phyloP scores from a whole-genome alignment of 2,329 filamentous ascomycete species.

The Venturia oleaginea region DNA sequence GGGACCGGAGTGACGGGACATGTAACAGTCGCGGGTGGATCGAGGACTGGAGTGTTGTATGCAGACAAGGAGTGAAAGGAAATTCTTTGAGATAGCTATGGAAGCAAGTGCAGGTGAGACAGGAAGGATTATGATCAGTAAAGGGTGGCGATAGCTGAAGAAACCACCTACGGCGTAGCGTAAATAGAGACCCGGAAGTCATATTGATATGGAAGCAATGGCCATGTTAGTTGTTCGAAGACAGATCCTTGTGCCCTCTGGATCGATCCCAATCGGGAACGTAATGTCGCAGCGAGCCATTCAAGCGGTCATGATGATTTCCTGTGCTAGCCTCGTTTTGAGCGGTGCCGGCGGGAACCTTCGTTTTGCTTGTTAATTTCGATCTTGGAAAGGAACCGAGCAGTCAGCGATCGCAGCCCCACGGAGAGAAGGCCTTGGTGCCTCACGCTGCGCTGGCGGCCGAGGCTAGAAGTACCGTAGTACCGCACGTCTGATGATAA shows the following conservation, averaged over 20 bases:
- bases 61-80: neutral
- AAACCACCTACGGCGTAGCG: neutral
- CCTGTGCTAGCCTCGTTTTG: neutral
- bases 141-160: neutral
- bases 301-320: neutral
- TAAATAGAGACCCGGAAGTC: neutral
- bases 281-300: neutral
- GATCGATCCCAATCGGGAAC: neutral
- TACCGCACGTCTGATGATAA: no score
- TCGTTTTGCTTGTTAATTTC: slow-evolving; percentile 2
- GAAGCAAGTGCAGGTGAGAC: neutral
- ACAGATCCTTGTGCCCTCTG: neutral
- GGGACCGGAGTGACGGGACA: neutral
- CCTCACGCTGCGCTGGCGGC: no score
- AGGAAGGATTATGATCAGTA: neutral
- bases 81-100: neutral
- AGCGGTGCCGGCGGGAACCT: neutral
- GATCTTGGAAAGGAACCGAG: neutral
- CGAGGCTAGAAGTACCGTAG: no score
- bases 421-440: neutral
- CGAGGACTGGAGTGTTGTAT: neutral
- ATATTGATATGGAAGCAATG: neutral
- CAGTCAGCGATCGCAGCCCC: neutral
- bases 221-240: neutral
- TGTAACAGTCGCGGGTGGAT: neutral